phyloP scores from a whole-genome alignment of 2,329 filamentous ascomycete species.

The Macrophomina tecta region DNA sequence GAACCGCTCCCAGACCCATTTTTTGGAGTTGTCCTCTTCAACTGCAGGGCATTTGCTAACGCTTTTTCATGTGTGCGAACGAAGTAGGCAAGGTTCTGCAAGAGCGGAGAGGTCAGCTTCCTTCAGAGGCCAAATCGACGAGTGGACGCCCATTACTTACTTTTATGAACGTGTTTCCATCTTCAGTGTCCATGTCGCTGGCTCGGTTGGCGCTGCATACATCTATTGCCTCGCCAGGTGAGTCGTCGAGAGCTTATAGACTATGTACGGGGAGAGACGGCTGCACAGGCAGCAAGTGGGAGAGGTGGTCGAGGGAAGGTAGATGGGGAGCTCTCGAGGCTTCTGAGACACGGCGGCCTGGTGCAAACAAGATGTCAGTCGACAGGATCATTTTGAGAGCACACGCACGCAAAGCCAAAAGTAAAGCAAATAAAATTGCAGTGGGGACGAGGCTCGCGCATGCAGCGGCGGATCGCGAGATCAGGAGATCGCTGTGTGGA shows the following conservation, averaged over 20 bases:
- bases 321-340: constrained; percentile 10
- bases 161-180: constrained; percentile 89
- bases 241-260: constrained; percentile 23
- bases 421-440: constrained; percentile 27
- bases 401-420: constrained; percentile 24
- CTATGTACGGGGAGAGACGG: constrained; percentile 19
- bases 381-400: constrained; percentile 24
- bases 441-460: constrained; percentile 26
- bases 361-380: constrained; percentile 25
- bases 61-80: constrained; percentile 98
- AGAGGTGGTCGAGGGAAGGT: constrained; percentile 8
- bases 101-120: constrained; percentile 14
- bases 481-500: constrained; percentile 24
- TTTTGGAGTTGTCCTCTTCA: constrained; percentile 74
- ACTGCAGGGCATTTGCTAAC: constrained; percentile 90
- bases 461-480: constrained; percentile 21
- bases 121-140: neutral
- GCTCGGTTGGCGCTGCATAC: constrained; percentile 15
- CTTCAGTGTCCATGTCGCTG: constrained; percentile 77
- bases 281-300: constrained; percentile 1
- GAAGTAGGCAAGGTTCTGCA: constrained; percentile 90
- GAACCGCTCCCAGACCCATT: constrained; percentile 65
- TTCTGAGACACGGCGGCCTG: constrained; percentile 25
- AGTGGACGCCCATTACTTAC: constrained; percentile 52
- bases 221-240: constrained; percentile 24